Evolutionary conservation across 129 eudicot species (phyloP).

Genomic region (Calendula officinalis): DNA sequence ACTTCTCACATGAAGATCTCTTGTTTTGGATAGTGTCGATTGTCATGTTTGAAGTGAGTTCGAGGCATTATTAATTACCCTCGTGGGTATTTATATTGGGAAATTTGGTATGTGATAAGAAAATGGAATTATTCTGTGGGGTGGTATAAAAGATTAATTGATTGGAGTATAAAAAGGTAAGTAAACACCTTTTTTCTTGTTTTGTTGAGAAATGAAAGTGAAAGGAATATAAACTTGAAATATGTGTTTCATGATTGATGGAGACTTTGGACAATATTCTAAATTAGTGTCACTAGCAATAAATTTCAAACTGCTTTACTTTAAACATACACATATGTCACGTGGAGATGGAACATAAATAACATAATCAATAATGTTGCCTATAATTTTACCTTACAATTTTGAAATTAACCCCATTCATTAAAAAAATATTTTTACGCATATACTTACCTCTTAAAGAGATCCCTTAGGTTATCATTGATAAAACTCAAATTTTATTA

Average conservation of each 20-base stretch:
- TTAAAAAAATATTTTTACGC: too few relatives aligned
- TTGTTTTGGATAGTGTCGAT: not conserved
- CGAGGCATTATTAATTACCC: conserved; percentile 6
- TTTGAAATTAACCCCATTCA: too few relatives aligned
- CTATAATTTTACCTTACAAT: not conserved
- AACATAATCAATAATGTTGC: not conserved
- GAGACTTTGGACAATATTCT: conserved; percentile 21
- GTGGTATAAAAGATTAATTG: conserved; percentile 1
- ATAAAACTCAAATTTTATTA: too few relatives aligned
- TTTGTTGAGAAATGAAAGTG: conserved; percentile 20
- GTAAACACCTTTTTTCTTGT: not conserved
- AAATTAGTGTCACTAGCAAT: not conserved
- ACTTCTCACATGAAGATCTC: conserved; percentile 24
- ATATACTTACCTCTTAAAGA: too few relatives aligned
- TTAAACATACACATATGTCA: conserved; percentile 9
- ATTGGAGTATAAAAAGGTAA: conserved; percentile 17
- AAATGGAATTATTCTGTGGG: conserved; percentile 10
- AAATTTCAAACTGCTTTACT: conserved; percentile 8
- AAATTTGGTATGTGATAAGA: too few relatives aligned
- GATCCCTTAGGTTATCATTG: too few relatives aligned
- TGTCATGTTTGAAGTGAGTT: conserved; percentile 22
- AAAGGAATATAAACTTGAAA: conserved; percentile 16
- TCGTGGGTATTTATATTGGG: conserved; percentile 9
- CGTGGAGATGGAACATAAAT: not conserved
- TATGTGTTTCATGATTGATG: conserved; percentile 16